These are phyloP conservation scores for Tritrichomonas musculus DNA, from an alignment of 208 protist species.

Conservation along the genomic window DNA sequence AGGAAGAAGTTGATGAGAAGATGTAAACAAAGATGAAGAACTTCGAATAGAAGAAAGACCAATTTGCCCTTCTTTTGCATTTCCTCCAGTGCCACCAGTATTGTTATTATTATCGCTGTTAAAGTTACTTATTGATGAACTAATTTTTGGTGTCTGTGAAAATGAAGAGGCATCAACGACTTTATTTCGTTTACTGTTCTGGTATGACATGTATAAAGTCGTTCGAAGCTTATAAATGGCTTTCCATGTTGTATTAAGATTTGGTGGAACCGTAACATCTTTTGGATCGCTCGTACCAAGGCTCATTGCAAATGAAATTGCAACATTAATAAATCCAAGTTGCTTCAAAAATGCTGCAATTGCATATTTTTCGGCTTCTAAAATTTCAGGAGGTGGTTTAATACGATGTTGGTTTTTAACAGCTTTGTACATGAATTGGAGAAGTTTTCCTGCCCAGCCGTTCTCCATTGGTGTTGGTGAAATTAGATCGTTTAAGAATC, in stretches of 20 bases:
- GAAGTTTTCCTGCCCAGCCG: no score
- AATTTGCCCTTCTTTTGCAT: no score
- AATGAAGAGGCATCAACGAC: no score
- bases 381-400: background rate
- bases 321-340: background rate
- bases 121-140: no score
- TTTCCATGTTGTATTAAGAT: background rate
- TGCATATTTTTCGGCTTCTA: background rate
- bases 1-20: no score
- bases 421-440: background rate
- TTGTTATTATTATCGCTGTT: no score
- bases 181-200: background rate
- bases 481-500: background rate
- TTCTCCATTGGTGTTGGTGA: no score
- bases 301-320: background rate
- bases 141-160: background rate
- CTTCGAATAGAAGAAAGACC: no score
- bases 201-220: background rate
- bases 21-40: no score
- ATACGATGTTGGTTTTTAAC: background rate
- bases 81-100: no score
- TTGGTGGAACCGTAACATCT: background rate
- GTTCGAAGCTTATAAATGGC: background rate
- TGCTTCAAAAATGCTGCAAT: background rate
- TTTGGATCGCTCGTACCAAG: background rate